Percentiles rank a stretch among this genome's conserved stretches.
Evolutionary conservation across 257 asterid genomes (phyloP).

Genomic region (Dorcoceras hygrometricum): DNA sequence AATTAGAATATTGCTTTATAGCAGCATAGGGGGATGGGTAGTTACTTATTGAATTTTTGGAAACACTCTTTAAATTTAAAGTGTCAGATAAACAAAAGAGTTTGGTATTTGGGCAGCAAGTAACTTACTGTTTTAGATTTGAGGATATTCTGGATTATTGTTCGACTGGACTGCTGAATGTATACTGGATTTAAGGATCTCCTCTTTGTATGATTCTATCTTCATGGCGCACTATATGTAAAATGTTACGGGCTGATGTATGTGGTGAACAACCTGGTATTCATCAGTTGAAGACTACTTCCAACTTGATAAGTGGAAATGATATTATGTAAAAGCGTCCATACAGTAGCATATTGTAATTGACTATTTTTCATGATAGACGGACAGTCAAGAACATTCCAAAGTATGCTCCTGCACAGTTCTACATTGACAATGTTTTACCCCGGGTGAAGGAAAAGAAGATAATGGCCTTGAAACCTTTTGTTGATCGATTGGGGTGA

Average conservation of each 20-base stretch:
- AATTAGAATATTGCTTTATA: slow-evolving; percentile 2
- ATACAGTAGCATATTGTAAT: slow-evolving; percentile 25
- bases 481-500: slow-evolving; percentile 99
- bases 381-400: slow-evolving; percentile 98
- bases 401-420: slow-evolving; percentile 96
- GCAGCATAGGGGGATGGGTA: slow-evolving; percentile 13
- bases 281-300: not conserved
- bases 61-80: slow-evolving; percentile 3
- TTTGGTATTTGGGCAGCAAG: not conserved
- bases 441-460: slow-evolving; percentile 93
- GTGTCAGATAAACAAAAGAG: not conserved
- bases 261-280: not conserved
- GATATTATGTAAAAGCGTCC: not conserved
- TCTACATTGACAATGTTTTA: slow-evolving; percentile 92
- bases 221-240: not conserved
- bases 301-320: not conserved
- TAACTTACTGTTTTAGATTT: not conserved
- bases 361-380: slow-evolving; percentile 41
- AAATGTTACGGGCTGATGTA: not conserved
- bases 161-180: too few species aligned
- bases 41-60: not conserved
- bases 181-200: too few species aligned
- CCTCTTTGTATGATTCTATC: too few species aligned
- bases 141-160: not conserved
- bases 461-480: slow-evolving; percentile 96